phyloP scores from a whole-genome alignment of 1,284 basidiomycete genomes.

The Leccinum subatratum region DNA sequence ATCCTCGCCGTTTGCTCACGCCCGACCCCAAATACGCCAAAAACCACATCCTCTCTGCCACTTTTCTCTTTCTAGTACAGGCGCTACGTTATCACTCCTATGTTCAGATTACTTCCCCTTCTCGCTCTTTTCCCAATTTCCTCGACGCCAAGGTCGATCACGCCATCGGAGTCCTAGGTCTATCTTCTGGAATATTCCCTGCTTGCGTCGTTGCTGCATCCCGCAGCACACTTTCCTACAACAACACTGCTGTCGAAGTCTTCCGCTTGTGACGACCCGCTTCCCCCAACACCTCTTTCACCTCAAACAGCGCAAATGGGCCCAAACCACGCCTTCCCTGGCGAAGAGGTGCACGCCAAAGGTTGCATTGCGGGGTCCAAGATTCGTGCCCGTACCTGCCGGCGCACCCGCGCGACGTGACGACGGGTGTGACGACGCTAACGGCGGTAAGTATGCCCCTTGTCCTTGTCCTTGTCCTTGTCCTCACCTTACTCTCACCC shows the following conservation, averaged over 20 bases:
- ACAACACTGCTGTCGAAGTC: conserved; percentile 45
- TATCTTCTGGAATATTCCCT: conserved; percentile 59
- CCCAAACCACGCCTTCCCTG: no score
- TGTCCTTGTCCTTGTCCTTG: no score
- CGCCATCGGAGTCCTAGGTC: conserved; percentile 46
- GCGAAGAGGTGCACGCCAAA: no score
- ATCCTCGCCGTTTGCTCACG: conserved; percentile 38
- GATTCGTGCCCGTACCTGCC: no score
- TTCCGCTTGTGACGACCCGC: conserved; percentile 37
- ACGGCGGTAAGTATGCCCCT: no score
- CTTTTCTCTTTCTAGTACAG: conserved; percentile 50
- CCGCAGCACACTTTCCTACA: conserved; percentile 37
- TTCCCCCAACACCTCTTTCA: no score
- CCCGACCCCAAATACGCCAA: conserved; percentile 32
- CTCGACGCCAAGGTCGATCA: conserved; percentile 34
- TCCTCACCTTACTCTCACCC: no score
- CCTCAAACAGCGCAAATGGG: no score
- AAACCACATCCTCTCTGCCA: conserved; percentile 46
- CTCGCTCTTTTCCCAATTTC: conserved; percentile 37
- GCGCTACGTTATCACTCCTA: conserved; percentile 49
- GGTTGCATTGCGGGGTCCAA: no score
- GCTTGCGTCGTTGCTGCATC: conserved; percentile 54
- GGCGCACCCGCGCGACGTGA: no score
- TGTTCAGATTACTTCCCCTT: conserved; percentile 30
- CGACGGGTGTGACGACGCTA: no score